These are phyloP conservation scores for Lachnellula cervina DNA, from an alignment of 2,329 filamentous ascomycete species.

Conservation along the genomic window DNA sequence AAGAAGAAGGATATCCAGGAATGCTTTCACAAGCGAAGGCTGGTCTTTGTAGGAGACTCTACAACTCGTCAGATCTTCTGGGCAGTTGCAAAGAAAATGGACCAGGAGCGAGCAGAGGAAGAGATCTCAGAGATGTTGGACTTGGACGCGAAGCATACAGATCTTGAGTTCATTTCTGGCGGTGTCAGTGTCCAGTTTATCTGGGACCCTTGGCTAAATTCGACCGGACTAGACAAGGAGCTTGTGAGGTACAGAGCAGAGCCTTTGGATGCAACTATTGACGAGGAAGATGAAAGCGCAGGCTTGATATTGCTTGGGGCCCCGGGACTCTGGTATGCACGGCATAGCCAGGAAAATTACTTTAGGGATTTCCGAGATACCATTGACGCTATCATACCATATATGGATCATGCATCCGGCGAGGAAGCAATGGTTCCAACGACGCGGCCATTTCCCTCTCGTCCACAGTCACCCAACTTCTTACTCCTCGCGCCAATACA, in stretches of 20 bases:
- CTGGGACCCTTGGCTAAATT: conserved; percentile 60
- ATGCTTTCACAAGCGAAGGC: conserved; percentile 46
- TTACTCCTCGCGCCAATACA: conserved; percentile 32
- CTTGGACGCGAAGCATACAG: conserved; percentile 37
- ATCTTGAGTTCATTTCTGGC: conserved; percentile 40
- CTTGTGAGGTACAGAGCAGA: conserved; percentile 35
- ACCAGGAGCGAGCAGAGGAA: conserved; percentile 35
- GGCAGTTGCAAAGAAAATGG: conserved; percentile 47
- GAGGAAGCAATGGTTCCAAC: conserved; percentile 8
- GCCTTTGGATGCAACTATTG: conserved; percentile 11
- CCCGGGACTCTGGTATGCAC: conserved; percentile 51
- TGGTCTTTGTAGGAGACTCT: conserved; percentile 60
- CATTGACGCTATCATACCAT: conserved; percentile 41
- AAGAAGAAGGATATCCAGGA: conserved; percentile 44
- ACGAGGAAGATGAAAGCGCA: conserved; percentile 32
- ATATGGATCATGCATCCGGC: conserved; percentile 31
- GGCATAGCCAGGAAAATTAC: conserved; percentile 43
- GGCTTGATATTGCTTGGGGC: conserved; percentile 48
- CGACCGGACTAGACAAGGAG: conserved; percentile 38
- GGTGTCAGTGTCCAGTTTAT: conserved; percentile 50
- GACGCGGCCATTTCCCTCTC: conserved; percentile 21
- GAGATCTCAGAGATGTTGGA: conserved; percentile 34
- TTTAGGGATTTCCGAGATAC: conserved; percentile 42
- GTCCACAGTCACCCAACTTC: conserved; percentile 22
- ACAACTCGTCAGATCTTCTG: conserved; percentile 57